Percentiles rank a stretch among this genome's conserved stretches.
Conservation (phyloP, 2,329 filamentous ascomycete genomes). For the Aspergillus udagawae region DNA sequence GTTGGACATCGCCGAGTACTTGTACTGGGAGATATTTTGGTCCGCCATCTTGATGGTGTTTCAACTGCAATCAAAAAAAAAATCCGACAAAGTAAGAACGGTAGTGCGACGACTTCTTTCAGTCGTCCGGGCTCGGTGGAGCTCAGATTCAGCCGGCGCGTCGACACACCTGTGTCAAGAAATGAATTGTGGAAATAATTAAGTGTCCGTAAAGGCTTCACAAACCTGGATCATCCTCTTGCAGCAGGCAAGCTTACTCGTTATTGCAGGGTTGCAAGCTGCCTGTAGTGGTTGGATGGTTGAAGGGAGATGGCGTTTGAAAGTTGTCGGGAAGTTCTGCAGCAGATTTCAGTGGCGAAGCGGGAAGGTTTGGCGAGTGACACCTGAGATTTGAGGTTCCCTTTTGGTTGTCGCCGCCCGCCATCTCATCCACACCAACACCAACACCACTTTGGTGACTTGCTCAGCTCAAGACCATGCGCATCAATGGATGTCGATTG, state of each 20-base stretch:
- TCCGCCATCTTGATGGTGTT: constrained; percentile 60
- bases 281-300: constrained; percentile 16
- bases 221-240: constrained; percentile 38
- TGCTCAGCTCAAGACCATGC: constrained; percentile 19
- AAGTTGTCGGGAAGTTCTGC: constrained; percentile 24
- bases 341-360: constrained; percentile 35
- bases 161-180: constrained; percentile 25
- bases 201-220: constrained; percentile 24
- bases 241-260: constrained; percentile 24
- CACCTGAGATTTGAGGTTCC: constrained; percentile 19
- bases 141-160: constrained; percentile 32
- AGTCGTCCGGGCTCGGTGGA: constrained; percentile 27
- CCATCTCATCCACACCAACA: constrained; percentile 1
- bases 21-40: constrained; percentile 84
- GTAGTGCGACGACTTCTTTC: constrained; percentile 24
- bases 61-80: constrained; percentile 10
- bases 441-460: not conserved
- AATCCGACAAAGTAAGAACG: constrained; percentile 17
- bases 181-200: constrained; percentile 22
- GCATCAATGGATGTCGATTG: constrained; percentile 17
- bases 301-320: constrained; percentile 22
- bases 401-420: constrained; percentile 6
- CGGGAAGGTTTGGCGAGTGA: constrained; percentile 27
- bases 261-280: constrained; percentile 24
- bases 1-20: constrained; percentile 99